Base-by-base conservation (phyloP, 2,329 filamentous ascomycete genomes). In the Ophiostoma sp. region DNA sequence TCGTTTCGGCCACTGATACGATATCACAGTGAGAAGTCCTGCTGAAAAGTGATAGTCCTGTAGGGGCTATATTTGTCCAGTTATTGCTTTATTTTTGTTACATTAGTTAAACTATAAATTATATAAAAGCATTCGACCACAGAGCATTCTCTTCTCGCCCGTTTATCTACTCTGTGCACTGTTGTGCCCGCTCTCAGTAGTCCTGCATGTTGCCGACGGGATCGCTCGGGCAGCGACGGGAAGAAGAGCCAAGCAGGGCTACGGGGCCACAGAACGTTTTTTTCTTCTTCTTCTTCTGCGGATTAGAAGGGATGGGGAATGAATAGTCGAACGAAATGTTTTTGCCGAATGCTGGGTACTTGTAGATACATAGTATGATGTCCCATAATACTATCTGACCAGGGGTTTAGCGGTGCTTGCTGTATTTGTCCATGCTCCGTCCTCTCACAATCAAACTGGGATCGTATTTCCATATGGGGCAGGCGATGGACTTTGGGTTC, bases 181-280 rank as follows among this genome's bases (percentile, higher is more conserved):
- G 44, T 57, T 27, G 23, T 27, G 44, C 44, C 5, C 44, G 44
- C 44, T 48, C 20, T 57, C 52, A 11, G 11, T 27, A 57, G 10
- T 31, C n/a, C 62, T 31, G 39, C 35, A 39, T 44, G 39, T n/a
- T 66, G 68, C 64, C 54, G 48, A 52, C 57, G 64, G 70, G 68
- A 57, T 57, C 70, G 68, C 70, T 71, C 70, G 70, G 68, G 68
- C 70, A 68, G 70, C 57, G 67, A 67, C 68, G 71, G 67, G 67
- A 68, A 66, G 39, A 44, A 13, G 48, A 65, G 17, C n/a, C 44
- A 64, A 66, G 57, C 39, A 52, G 10, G 54, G 62, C 23, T 31
- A 69, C 68, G 48, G 68, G 57, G 57, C 57, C 27, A 62, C 57
- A 62, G 27, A 33, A 33, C 13, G 23, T 57, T 27, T 23, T 23